phyloP scores from a whole-genome alignment of 2,329 filamentous ascomycete species.

The Sporothrix globosa region DNA sequence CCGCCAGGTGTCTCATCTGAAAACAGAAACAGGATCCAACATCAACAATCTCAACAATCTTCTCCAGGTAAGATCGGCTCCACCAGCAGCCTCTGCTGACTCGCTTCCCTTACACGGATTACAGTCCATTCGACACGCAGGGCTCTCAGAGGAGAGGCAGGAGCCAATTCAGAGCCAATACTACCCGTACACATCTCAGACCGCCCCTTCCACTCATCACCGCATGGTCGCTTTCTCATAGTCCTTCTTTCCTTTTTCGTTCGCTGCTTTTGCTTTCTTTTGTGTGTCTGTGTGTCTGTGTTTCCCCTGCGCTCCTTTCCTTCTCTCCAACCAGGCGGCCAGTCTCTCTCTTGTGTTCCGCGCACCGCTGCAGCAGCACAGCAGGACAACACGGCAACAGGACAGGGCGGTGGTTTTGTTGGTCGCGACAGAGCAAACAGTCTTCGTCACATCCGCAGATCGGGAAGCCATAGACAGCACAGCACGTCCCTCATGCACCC shows the following conservation, averaged over 20 bases:
- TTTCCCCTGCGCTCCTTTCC: not conserved
- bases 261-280: not conserved
- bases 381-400: not conserved
- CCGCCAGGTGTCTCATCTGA: conserved; percentile 24
- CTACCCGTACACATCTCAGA: not conserved
- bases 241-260: not conserved
- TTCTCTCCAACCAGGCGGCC: conserved; percentile 17
- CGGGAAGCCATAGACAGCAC: conserved; percentile 24
- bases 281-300: too few species aligned
- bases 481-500: conserved; percentile 30
- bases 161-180: not conserved
- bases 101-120: not conserved
- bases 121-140: conserved; percentile 1
- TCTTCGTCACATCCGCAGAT: conserved; percentile 30
- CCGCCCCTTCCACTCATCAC: not conserved
- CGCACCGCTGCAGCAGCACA: conserved; percentile 3
- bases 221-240: not conserved
- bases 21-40: not conserved
- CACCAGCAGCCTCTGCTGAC: not conserved
- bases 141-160: conserved; percentile 5
- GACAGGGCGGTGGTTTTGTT: conserved; percentile 4
- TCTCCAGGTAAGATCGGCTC: not conserved
- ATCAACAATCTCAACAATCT: conserved; percentile 11
- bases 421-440: conserved; percentile 18
- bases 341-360: not conserved